Base-by-base conservation (phyloP, 2,329 filamentous ascomycete species). In the Dactylonectria macrodidyma region DNA sequence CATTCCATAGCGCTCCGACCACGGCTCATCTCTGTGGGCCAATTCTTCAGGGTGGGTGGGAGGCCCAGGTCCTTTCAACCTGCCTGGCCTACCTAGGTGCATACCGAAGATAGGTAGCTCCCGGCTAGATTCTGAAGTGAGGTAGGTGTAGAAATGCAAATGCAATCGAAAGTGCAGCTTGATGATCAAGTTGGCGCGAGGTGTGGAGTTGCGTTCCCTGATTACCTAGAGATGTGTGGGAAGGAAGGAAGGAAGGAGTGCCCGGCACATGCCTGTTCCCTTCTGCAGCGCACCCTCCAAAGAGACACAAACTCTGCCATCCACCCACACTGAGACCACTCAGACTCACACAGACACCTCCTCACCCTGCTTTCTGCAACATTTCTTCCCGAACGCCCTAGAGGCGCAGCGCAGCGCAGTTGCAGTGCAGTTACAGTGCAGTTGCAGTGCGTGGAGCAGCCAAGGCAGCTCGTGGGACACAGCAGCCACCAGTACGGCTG, bases 181-280 rank as follows among this genome's bases (percentile, higher is more conserved):
- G 12, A 14, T n/a, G n/a, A 34, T 57, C 60, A 34, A 38, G 22
- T 62, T 50, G 19, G 16, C 10, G 52, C 33, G 7, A 41, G n/a
- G 22, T 22, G 34, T 44, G 52, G 14, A 41, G 52, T 30, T 24
- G 47, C 19, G 26, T 24, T 30, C 26, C 26, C 26, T 30, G 7
- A 30, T 30, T 30, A 19, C 19, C 19, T 19, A 4, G 26, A 4
- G 16, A 50, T 36, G 34, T 44, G 8, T 55, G 52, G 59, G 48
- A 62, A 55, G 50, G 41, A 62, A 61, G 36, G 36, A 38, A 41
- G 38, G 38, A 41, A 41, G 38, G 24, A 16, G 11, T 33, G 38
- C 50, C 19, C 59, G 59, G 59, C 59, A 62, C 59, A 62, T 62
- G 59, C 46, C 59, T 61, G 38, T 26, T 38, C 9, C 46, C 58